phyloP scores from a whole-genome alignment of 2,329 filamentous ascomycete genomes.

The Westerdykella aurantiaca region DNA sequence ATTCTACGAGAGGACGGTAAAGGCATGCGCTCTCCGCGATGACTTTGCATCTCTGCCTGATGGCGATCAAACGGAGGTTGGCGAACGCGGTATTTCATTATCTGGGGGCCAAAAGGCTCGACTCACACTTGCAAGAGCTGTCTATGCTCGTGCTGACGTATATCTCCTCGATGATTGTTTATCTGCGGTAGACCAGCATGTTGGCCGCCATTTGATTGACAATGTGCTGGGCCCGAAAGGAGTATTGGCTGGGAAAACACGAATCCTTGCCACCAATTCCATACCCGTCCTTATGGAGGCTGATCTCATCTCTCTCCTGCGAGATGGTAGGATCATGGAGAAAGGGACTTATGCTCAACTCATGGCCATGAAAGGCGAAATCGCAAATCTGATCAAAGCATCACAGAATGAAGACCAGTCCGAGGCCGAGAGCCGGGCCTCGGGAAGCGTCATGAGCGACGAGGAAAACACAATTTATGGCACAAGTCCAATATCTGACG shows the following conservation, averaged over 20 bases:
- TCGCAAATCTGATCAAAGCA: constrained; percentile 76
- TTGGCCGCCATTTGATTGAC: constrained; percentile 90
- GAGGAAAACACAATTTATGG: constrained; percentile 59
- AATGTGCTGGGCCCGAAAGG: constrained; percentile 84
- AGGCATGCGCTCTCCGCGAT: constrained; percentile 83
- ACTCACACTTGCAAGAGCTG: constrained; percentile 82
- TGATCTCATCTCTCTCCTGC: constrained; percentile 79
- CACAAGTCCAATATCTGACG: constrained; percentile 45
- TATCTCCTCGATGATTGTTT: constrained; percentile 92
- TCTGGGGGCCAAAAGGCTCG: constrained; percentile 96
- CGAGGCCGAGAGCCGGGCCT: constrained; percentile 42
- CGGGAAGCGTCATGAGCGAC: constrained; percentile 57
- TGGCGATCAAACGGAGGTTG: constrained; percentile 93
- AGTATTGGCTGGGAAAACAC: constrained; percentile 76
- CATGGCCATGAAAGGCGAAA: constrained; percentile 87
- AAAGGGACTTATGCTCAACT: constrained; percentile 86
- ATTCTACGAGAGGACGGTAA: constrained; percentile 90
- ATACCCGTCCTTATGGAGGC: constrained; percentile 86
- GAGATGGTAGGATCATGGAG: constrained; percentile 77
- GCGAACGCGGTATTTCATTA: constrained; percentile 91
- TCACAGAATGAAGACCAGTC: constrained; percentile 53
- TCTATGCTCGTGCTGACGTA: constrained; percentile 94
- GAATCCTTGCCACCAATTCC: constrained; percentile 90
- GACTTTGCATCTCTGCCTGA: constrained; percentile 91
- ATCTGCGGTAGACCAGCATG: constrained; percentile 96